Base-by-base conservation (phyloP, 805 yeast species). In the Saturnispora hagleri region DNA sequence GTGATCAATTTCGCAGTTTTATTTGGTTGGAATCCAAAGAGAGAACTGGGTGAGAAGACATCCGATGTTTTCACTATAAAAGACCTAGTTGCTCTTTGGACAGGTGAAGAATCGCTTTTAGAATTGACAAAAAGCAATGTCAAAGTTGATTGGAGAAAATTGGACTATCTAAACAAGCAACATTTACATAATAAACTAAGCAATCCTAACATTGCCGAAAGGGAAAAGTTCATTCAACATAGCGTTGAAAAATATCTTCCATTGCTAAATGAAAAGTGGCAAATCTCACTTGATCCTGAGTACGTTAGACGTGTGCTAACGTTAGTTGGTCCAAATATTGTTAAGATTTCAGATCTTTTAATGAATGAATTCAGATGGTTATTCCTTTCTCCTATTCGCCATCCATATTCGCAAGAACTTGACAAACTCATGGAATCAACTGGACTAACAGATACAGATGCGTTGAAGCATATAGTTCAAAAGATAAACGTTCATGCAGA, bases 1-100 rank as follows among this genome's bases (percentile, higher is more conserved):
- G 66, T 93, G 40, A 71, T 87, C 6, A 93, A 93, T 60, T 93
- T 89, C 65, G 84, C 84, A 43, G 96, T 91, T 0, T 71, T 93
- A 53, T 86, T 89, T 66, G 99, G 99, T 0, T 93, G 99, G 99
- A 77, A 96, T 5, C 95, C 97, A 4, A 79, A 81, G 5, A 73
- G 87, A 55, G 69, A 69, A 5, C 62, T 62, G 2, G 79, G 83
- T 2, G 71, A 73, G 28, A 69, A 74, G 26, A 62, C 67, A 0
- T 74, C 73, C 48, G 91, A 84, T 60, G 69, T 80, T 7, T 75
- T 77, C 68, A 59, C 67, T 0, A 60, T 84, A 54, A 57, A 71
- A 1, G 79, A 85, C 34, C 66, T 90, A 50, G 77, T 73, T 12
- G 55, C 71, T 27, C 54, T 65, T 24, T 93, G 93, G 63, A 72